These are phyloP conservation scores for Aspergillus leporis DNA, from an alignment of 495 filamentous ascomycete genomes.

Conservation along the genomic window DNA sequence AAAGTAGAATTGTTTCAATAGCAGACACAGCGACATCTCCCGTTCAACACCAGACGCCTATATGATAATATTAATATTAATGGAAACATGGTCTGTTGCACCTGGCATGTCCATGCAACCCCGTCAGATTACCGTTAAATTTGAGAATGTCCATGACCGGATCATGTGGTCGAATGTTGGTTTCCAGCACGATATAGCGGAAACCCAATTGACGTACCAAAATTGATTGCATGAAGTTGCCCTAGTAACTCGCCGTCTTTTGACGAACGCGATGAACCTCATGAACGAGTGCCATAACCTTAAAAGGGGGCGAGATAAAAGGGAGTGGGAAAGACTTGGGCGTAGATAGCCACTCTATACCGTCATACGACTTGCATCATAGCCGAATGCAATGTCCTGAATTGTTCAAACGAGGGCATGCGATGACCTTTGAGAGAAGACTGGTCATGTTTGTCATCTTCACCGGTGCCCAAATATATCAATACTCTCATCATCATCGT, in stretches of 20 bases:
- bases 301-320: background rate
- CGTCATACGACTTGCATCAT: background rate
- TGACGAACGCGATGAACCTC: background rate
- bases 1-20: background rate
- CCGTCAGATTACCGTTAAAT: background rate
- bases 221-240: background rate
- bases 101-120: conserved; percentile 16
- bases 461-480: conserved; percentile 72
- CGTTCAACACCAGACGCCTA: conserved; percentile 15
- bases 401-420: background rate
- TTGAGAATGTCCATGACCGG: background rate
- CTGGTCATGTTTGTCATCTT: background rate
- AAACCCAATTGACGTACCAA: background rate
- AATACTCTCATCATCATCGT: conserved; percentile 61
- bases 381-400: background rate
- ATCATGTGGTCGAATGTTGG: background rate
- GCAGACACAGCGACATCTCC: background rate
- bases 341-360: background rate
- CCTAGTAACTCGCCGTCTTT: background rate
- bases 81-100: conserved; percentile 13
- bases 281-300: background rate
- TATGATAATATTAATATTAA: conserved; percentile 1
- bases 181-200: background rate
- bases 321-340: background rate
- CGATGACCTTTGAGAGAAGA: background rate